phyloP scores from a whole-genome alignment of 2,329 filamentous ascomycete genomes.

The Akanthomyces muscarius region DNA sequence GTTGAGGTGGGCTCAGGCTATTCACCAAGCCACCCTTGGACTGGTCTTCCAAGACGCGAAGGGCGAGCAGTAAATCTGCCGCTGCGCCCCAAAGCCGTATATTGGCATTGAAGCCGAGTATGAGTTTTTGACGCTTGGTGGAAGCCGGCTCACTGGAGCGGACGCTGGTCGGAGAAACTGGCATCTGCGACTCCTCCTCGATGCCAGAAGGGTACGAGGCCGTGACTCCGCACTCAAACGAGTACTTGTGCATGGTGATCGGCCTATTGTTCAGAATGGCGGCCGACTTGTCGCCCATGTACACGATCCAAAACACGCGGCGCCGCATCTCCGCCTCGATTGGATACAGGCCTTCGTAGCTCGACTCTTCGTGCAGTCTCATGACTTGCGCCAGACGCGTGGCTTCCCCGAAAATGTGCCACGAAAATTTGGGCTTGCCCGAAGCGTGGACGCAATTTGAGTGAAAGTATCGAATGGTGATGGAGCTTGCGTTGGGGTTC shows the following conservation, averaged over 20 bases:
- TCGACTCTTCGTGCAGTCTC: slow-evolving; percentile 39
- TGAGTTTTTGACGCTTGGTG: slow-evolving; percentile 22
- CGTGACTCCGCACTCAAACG: slow-evolving; percentile 38
- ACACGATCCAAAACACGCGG: slow-evolving; percentile 37
- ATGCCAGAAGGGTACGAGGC: slow-evolving; percentile 32
- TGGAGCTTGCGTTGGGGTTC: slow-evolving; percentile 38
- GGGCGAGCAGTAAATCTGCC: slow-evolving; percentile 36
- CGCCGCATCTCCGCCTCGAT: slow-evolving; percentile 37
- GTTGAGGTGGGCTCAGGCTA: slow-evolving; percentile 24
- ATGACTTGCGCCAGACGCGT: slow-evolving; percentile 40
- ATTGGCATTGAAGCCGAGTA: slow-evolving; percentile 41
- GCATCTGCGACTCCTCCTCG: slow-evolving; percentile 23
- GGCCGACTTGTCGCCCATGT: slow-evolving; percentile 38
- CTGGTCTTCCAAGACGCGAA: slow-evolving; percentile 30
- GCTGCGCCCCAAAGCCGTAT: slow-evolving; percentile 38
- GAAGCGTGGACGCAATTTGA: slow-evolving; percentile 42
- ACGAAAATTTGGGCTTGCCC: slow-evolving; percentile 40
- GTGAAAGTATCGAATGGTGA: slow-evolving; percentile 42
- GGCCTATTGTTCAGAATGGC: slow-evolving; percentile 38
- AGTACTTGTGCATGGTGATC: slow-evolving; percentile 42
- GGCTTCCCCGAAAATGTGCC: slow-evolving; percentile 44
- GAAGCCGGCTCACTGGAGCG: slow-evolving; percentile 18
- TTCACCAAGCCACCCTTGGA: slow-evolving; percentile 1
- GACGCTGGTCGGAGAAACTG: slow-evolving; percentile 19
- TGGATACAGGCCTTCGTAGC: slow-evolving; percentile 31